Evolutionary conservation across 2,329 filamentous ascomycete species (phyloP).

Genomic region (Lachnellula cervina): DNA sequence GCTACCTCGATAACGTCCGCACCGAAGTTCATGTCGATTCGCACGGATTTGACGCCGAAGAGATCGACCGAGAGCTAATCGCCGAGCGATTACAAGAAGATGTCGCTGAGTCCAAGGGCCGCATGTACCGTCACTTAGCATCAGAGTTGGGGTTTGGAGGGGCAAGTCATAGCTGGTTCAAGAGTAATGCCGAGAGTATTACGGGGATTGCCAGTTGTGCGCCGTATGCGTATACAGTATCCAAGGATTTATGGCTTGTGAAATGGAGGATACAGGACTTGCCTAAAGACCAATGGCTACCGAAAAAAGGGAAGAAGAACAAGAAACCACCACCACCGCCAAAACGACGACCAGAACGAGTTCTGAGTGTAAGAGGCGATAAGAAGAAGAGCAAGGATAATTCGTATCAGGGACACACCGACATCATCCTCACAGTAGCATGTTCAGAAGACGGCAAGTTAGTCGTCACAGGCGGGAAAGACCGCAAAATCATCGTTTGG

Average conservation of each 20-base stretch:
- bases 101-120: conserved; percentile 85
- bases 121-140: conserved; percentile 77
- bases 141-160: conserved; percentile 64
- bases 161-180: conserved; percentile 67
- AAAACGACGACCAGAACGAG: conserved; percentile 56
- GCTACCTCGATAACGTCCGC: conserved; percentile 86
- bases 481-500: conserved; percentile 83
- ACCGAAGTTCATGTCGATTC: conserved; percentile 79
- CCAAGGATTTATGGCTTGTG: conserved; percentile 76
- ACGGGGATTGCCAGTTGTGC: conserved; percentile 76
- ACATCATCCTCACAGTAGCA: conserved; percentile 75
- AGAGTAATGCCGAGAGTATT: conserved; percentile 70
- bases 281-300: conserved; percentile 54
- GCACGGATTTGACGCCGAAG: conserved; percentile 84
- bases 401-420: conserved; percentile 71
- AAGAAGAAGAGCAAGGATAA: conserved; percentile 56
- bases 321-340: conserved; percentile 55
- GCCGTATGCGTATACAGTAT: conserved; percentile 82
- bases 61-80: conserved; percentile 89
- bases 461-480: conserved; percentile 82
- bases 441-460: conserved; percentile 87
- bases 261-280: conserved; percentile 83
- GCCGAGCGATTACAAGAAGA: conserved; percentile 88
- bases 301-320: conserved; percentile 46
- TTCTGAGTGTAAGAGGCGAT: conserved; percentile 59